Conservation (phyloP, 495 filamentous ascomycete genomes). For the Neurospora sp. region DNA sequence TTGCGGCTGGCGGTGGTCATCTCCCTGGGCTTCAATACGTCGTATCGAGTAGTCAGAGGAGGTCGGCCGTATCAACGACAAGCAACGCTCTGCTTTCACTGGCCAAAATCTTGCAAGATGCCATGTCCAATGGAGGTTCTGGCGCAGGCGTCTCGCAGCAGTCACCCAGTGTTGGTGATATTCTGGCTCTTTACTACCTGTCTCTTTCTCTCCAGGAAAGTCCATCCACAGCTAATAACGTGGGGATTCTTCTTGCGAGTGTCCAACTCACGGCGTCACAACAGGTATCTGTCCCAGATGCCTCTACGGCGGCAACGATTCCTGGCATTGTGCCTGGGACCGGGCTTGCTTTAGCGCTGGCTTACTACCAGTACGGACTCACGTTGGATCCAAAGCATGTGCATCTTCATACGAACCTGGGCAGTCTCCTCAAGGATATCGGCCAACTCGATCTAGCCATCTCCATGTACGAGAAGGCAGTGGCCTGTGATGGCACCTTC, state of each 20-base stretch:
- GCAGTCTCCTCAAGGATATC: conserved; percentile 92
- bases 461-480: conserved; percentile 94
- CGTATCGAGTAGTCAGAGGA: conserved; percentile 59
- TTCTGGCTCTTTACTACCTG: conserved; percentile 90
- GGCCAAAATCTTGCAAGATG: conserved; percentile 97
- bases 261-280: conserved; percentile 66
- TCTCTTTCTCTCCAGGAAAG: conserved; percentile 92
- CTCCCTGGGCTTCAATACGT: conserved; percentile 78
- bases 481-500: conserved; percentile 81
- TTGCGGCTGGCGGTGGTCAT: conserved; percentile 58
- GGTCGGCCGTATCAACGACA: conserved; percentile 80
- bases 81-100: conserved; percentile 93
- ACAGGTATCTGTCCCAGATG: conserved; percentile 14
- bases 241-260: conserved; percentile 89
- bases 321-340: conserved; percentile 78
- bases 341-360: conserved; percentile 77
- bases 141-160: conserved; percentile 46
- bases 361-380: conserved; percentile 91
- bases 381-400: conserved; percentile 82
- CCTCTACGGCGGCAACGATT: conserved; percentile 38
- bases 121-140: conserved; percentile 73
- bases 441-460: conserved; percentile 87
- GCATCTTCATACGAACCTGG: conserved; percentile 96
- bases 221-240: conserved; percentile 96
- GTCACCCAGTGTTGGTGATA: conserved; percentile 77